A percentile compares a stretch with the other conserved stretches of the same genome.
Evolutionary conservation across 306 rosid genomes (phyloP).

Genomic region (Prunus campanulata): DNA sequence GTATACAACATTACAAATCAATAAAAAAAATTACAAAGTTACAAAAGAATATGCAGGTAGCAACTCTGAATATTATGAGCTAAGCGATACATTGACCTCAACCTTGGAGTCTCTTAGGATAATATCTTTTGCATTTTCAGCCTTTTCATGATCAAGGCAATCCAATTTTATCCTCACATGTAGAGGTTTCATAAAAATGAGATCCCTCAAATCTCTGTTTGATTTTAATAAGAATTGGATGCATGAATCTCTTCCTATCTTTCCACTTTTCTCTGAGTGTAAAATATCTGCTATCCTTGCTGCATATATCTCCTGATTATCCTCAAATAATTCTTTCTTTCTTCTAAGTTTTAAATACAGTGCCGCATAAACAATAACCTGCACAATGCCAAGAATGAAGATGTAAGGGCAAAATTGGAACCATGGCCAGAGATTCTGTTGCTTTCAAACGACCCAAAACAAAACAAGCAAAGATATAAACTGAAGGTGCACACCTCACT

Average conservation of each 20-base stretch:
- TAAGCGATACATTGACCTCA: conserved; percentile 54
- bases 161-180: conserved; percentile 67
- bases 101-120: conserved; percentile 59
- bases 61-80: conserved; percentile 20
- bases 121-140: conserved; percentile 57
- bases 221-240: conserved; percentile 48
- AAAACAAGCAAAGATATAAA: neutral
- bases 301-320: conserved; percentile 49
- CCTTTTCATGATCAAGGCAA: conserved; percentile 63
- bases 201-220: conserved; percentile 63
- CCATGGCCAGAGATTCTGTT: neutral
- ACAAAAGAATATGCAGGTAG: neutral
- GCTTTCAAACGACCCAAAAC: neutral
- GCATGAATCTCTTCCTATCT: conserved; percentile 52
- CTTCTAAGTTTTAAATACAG: conserved; percentile 58
- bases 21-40: neutral
- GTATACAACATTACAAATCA: neutral
- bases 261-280: conserved; percentile 41
- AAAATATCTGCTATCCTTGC: conserved; percentile 57
- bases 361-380: conserved; percentile 64
- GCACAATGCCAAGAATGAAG: conserved; percentile 22
- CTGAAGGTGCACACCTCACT: conserved; percentile 64
- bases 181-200: conserved; percentile 62
- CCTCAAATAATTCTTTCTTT: conserved; percentile 27
- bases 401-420: neutral